phyloP scores from a whole-genome alignment of 2,329 filamentous ascomycete species.

The Acephala macrosclerotiorum region DNA sequence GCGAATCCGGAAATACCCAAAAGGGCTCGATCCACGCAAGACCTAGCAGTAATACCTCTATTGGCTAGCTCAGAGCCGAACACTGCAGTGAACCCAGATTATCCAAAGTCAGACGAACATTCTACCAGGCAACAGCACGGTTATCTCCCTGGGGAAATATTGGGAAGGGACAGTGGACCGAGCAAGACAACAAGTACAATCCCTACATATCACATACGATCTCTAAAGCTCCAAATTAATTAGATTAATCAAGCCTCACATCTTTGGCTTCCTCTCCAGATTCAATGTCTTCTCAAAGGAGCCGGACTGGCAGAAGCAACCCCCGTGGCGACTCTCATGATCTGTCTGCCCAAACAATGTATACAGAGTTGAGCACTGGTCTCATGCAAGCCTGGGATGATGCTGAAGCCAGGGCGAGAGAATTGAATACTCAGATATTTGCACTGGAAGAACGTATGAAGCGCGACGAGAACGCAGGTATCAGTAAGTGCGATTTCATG shows the following conservation, averaged over 20 bases:
- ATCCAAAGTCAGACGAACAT: no score
- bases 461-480: slow-evolving; percentile 21
- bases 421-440: slow-evolving; percentile 30
- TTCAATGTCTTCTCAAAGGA: slow-evolving; percentile 31
- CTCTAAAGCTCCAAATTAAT: neutral
- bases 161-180: no score
- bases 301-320: slow-evolving; percentile 22
- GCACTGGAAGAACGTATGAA: slow-evolving; percentile 27
- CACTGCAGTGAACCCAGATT: no score
- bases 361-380: slow-evolving; percentile 13
- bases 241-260: neutral
- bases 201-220: no score
- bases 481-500: slow-evolving; percentile 16
- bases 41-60: no score
- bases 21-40: no score
- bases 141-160: no score
- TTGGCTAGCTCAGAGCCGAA: no score
- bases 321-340: slow-evolving; percentile 24
- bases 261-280: neutral
- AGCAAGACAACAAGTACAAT: no score
- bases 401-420: slow-evolving; percentile 23
- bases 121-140: no score
- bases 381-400: slow-evolving; percentile 1
- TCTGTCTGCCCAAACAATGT: slow-evolving; percentile 22
- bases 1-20: no score